phyloP scores from a whole-genome alignment of 2,329 filamentous ascomycete genomes.

The Paecilomyces formosus region DNA sequence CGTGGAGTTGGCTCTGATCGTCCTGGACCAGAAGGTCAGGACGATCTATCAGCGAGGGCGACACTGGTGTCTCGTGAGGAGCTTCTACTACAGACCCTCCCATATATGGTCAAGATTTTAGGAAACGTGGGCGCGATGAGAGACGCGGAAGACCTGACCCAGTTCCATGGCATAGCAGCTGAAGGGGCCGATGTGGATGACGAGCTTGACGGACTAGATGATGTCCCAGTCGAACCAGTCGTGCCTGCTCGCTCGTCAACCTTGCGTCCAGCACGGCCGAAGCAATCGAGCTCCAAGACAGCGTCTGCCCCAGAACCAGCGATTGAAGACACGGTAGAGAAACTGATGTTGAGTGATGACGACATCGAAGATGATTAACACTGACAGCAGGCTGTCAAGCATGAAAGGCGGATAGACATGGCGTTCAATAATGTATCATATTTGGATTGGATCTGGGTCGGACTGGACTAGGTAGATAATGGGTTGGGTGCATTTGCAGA shows the following conservation, averaged over 20 bases:
- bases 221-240: constrained; percentile 9
- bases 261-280: constrained; percentile 3
- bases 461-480: too few relatives aligned
- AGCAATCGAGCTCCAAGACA: constrained; percentile 15
- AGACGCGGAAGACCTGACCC: constrained; percentile 61
- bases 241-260: constrained; percentile 4
- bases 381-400: background rate
- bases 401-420: background rate
- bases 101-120: constrained; percentile 68
- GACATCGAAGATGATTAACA: constrained; percentile 66
- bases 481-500: too few relatives aligned
- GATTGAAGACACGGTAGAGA: constrained; percentile 49
- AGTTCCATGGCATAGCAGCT: constrained; percentile 54
- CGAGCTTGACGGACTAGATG: constrained; percentile 26
- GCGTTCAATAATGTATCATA: too few relatives aligned
- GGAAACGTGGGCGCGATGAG: constrained; percentile 32
- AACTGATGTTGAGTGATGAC: constrained; percentile 69
- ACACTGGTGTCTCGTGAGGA: constrained; percentile 30
- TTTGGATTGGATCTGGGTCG: too few relatives aligned
- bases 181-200: constrained; percentile 38
- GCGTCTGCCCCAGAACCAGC: constrained; percentile 18
- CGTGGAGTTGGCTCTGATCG: constrained; percentile 6
- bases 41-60: constrained; percentile 8
- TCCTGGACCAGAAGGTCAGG: constrained; percentile 2
- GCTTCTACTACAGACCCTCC: constrained; percentile 68